Evolutionary conservation across 805 yeast species (phyloP).

Genomic region (Ogataea paraovalis): DNA sequence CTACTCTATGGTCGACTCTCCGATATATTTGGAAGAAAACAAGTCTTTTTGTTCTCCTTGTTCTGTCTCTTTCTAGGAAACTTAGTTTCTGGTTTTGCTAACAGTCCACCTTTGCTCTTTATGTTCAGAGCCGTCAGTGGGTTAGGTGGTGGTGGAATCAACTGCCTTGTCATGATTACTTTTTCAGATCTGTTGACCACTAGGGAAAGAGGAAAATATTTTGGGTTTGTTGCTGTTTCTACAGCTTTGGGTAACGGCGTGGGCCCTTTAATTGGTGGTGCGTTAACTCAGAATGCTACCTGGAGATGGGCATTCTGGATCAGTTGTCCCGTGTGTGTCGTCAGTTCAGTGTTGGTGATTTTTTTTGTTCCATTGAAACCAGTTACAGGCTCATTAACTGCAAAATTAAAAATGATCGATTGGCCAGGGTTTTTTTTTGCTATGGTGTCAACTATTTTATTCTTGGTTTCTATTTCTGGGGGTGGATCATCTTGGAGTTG

Average conservation of each 20-base stretch:
- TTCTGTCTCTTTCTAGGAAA: constrained; percentile 39
- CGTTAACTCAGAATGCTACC: constrained; percentile 36
- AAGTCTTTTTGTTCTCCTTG: constrained; percentile 38
- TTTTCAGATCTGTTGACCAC: constrained; percentile 50
- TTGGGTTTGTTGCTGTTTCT: constrained; percentile 48
- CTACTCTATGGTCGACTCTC: constrained; percentile 49
- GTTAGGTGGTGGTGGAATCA: constrained; percentile 50
- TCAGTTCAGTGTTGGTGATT: constrained; percentile 11
- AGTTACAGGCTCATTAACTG: constrained; percentile 32
- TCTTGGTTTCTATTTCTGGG: constrained; percentile 53
- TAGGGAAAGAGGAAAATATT: constrained; percentile 50
- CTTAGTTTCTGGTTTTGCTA: constrained; percentile 48
- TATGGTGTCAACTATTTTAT: constrained; percentile 42
- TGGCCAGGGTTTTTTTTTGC: constrained; percentile 27
- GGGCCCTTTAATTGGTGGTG: constrained; percentile 58
- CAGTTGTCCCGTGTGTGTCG: constrained; percentile 36
- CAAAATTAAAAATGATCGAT: constrained; percentile 43
- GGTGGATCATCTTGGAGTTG: constrained; percentile 57
- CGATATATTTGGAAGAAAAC: constrained; percentile 52
- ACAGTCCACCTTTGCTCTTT: constrained; percentile 43
- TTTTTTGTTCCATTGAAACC: constrained; percentile 30
- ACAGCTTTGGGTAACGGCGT: constrained; percentile 48
- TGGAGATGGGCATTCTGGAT: constrained; percentile 56
- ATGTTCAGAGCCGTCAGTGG: constrained; percentile 53
- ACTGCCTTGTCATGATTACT: constrained; percentile 48